Conservation (phyloP, 73 alveolate genomes). For the Blepharisma stoltei region DNA sequence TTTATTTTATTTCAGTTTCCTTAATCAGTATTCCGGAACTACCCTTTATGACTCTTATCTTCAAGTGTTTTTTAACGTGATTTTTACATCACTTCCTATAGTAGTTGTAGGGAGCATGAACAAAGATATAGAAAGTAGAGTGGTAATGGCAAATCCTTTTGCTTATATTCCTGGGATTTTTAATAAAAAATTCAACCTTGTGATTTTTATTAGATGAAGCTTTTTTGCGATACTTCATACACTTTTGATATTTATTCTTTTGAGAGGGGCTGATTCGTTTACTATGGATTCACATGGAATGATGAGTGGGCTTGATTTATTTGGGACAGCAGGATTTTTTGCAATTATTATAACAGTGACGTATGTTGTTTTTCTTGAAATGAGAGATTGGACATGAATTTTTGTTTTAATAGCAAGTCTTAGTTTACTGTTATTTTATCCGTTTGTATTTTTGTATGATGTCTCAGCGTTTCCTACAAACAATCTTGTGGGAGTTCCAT, state of each 20-base stretch:
- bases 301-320: neutral
- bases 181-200: neutral
- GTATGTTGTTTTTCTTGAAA: neutral
- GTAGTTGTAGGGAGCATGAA: conserved; percentile 68
- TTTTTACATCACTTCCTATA: conserved; percentile 85
- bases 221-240: neutral
- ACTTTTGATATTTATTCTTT: neutral
- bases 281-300: neutral
- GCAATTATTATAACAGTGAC: neutral
- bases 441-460: neutral
- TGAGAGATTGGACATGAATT: conserved; percentile 7
- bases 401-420: neutral
- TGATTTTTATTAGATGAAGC: neutral
- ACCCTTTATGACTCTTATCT: conserved; percentile 86
- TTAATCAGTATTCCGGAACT: conserved; percentile 85
- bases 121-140: neutral
- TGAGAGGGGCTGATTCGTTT: neutral
- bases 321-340: conserved; percentile 10
- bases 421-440: neutral
- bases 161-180: neutral
- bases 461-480: neutral
- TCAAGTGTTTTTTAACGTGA: conserved; percentile 74
- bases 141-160: neutral
- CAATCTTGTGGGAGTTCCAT: neutral
- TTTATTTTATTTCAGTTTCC: conserved; percentile 69